Percentiles rank a stretch among this genome's conserved stretches.
phyloP scores from a whole-genome alignment of 768 basidiomycete genomes.

The Xanthoconium stramineum region DNA sequence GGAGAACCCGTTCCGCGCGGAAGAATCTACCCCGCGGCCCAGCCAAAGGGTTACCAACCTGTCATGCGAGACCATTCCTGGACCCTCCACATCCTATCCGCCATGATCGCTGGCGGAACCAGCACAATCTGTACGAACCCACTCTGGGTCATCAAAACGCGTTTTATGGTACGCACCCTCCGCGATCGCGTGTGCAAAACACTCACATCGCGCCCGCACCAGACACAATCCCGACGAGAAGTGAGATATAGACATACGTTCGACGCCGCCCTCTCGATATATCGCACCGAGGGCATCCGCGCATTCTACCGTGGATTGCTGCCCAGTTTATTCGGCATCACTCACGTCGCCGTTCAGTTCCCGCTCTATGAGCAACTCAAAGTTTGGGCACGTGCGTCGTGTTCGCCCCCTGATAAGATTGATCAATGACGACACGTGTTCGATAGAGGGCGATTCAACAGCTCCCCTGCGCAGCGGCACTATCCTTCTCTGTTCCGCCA shows the following conservation, averaged over 20 bases:
- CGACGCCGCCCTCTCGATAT: slow-evolving; percentile 88
- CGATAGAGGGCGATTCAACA: slow-evolving; percentile 29
- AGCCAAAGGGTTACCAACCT: slow-evolving; percentile 83
- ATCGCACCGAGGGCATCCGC: slow-evolving; percentile 76
- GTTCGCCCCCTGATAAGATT: slow-evolving; percentile 2
- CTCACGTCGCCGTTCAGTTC: slow-evolving; percentile 96
- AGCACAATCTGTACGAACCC: slow-evolving; percentile 96
- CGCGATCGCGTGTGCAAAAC: background rate
- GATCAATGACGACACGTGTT: background rate
- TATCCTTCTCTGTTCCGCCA: slow-evolving; percentile 88
- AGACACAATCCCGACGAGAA: slow-evolving; percentile 85
- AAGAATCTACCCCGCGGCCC: slow-evolving; percentile 74
- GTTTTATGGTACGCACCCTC: slow-evolving; percentile 79
- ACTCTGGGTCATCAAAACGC: slow-evolving; percentile 97
- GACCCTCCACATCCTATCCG: slow-evolving; percentile 87
- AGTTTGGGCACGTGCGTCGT: slow-evolving; percentile 71
- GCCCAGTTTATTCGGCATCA: slow-evolving; percentile 89
- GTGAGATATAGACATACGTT: slow-evolving; percentile 82
- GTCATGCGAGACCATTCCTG: slow-evolving; percentile 78
- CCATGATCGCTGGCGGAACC: slow-evolving; percentile 92
- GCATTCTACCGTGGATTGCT: slow-evolving; percentile 95
- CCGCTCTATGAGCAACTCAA: slow-evolving; percentile 95
- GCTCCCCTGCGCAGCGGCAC: slow-evolving; percentile 36
- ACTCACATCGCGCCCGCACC: slow-evolving; percentile 10
- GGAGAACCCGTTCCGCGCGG: slow-evolving; percentile 37